Evolutionary conservation across 129 eudicot genomes (phyloP).

Genomic region (Escallonia rubra): DNA sequence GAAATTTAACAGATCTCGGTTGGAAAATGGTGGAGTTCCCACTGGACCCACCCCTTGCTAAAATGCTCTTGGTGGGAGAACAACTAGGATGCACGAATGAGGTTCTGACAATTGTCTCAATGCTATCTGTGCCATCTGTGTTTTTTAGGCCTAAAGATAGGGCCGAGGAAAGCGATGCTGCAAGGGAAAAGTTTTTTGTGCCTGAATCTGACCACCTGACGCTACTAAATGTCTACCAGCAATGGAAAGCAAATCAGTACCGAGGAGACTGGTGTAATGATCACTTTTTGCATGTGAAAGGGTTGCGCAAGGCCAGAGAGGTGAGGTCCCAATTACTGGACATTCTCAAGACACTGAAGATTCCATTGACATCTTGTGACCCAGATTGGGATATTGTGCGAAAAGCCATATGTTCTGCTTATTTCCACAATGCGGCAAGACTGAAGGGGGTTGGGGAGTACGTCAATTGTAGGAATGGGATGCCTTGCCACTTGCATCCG

Average conservation of each 20-base stretch:
- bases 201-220: constrained; percentile 68
- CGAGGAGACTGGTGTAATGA: constrained; percentile 73
- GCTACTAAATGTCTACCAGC: constrained; percentile 54
- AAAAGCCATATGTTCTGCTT: constrained; percentile 62
- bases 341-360: constrained; percentile 47
- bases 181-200: constrained; percentile 59
- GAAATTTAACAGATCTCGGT: constrained; percentile 48
- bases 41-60: constrained; percentile 54
- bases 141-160: constrained; percentile 66
- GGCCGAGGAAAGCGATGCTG: constrained; percentile 72
- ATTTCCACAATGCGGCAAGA: constrained; percentile 64
- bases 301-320: constrained; percentile 55
- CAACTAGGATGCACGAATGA: constrained; percentile 45
- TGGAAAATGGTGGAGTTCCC: constrained; percentile 83
- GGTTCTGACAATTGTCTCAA: constrained; percentile 53
- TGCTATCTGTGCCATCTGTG: constrained; percentile 69
- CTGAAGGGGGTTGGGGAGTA: constrained; percentile 60
- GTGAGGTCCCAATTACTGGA: constrained; percentile 52
- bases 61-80: constrained; percentile 62
- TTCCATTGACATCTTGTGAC: constrained; percentile 46
- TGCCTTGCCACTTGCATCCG: constrained; percentile 68
- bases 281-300: constrained; percentile 59
- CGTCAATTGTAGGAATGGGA: constrained; percentile 48
- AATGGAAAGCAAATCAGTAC: constrained; percentile 56
- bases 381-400: constrained; percentile 63